These are phyloP conservation scores for Pontederia crassipes DNA, from an alignment of 176 grass and related monocot species.

Conservation along the genomic window DNA sequence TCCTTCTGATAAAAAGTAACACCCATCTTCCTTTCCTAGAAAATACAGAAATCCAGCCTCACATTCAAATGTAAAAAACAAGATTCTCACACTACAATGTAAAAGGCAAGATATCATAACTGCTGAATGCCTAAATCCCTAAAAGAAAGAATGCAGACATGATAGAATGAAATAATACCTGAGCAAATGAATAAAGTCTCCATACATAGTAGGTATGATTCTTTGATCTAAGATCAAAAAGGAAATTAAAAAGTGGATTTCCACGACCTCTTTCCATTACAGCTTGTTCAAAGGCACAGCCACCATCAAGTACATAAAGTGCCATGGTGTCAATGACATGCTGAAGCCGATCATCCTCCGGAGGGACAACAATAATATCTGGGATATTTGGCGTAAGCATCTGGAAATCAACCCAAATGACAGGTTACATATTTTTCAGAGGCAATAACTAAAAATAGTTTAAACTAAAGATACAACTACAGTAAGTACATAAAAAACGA, in stretches of 20 bases:
- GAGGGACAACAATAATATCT: constrained; percentile 74
- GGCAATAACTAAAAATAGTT: not conserved
- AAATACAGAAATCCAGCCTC: too few relatives aligned
- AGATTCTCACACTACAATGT: too few relatives aligned
- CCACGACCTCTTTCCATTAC: constrained; percentile 91
- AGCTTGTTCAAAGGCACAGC: constrained; percentile 99
- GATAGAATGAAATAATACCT: constrained; percentile 38
- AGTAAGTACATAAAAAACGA: too few relatives aligned
- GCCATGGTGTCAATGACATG: constrained; percentile 98
- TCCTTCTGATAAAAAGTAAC: too few relatives aligned
- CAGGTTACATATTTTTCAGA: not conserved
- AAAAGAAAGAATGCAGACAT: too few relatives aligned
- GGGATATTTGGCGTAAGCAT: constrained; percentile 91
- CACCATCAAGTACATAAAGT: constrained; percentile 88
- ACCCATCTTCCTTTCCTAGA: too few relatives aligned
- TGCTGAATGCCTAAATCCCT: too few relatives aligned
- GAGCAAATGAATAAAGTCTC: constrained; percentile 97
- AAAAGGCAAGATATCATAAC: too few relatives aligned
- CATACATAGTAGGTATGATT: constrained; percentile 96
- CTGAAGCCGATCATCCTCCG: constrained; percentile 54
- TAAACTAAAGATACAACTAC: too few relatives aligned
- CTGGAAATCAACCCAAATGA: constrained; percentile 34
- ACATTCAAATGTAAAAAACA: too few relatives aligned
- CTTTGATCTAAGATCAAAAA: constrained; percentile 89
- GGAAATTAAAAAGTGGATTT: constrained; percentile 76